Evolutionary conservation across 2,329 filamentous ascomycete species (phyloP).

Genomic region (Talaromyces sp.): DNA sequence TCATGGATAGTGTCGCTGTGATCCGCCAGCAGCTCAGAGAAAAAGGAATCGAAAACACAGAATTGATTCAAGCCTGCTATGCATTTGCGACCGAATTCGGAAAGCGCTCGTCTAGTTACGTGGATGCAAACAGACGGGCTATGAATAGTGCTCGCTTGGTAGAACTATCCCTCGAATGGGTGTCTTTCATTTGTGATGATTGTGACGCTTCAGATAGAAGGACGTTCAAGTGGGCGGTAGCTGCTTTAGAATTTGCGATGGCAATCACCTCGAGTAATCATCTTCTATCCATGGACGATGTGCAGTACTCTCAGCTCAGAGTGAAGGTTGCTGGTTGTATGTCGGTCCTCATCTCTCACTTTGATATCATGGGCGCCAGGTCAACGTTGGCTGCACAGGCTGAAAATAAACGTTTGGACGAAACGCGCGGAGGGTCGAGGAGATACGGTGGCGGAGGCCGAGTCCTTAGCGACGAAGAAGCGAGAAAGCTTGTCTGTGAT

Average conservation of each 20-base stretch:
- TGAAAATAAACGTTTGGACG: conserved; percentile 82
- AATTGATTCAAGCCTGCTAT: conserved; percentile 96
- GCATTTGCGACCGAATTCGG: conserved; percentile 99
- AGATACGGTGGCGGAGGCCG: conserved; percentile 68
- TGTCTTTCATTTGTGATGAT: conserved; percentile 96
- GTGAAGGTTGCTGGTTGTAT: conserved; percentile 94
- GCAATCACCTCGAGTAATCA: conserved; percentile 91
- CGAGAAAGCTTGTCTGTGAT: conserved; percentile 65
- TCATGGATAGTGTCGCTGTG: conserved; percentile 97
- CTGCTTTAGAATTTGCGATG: conserved; percentile 94
- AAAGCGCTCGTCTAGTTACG: conserved; percentile 86
- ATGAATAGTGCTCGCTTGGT: conserved; percentile 98
- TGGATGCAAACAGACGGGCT: conserved; percentile 89
- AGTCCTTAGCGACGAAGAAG: conserved; percentile 77
- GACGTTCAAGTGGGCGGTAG: conserved; percentile 95
- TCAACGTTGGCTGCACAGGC: conserved; percentile 90
- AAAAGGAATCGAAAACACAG: conserved; percentile 77
- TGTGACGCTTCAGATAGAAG: conserved; percentile 90
- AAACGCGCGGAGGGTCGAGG: conserved; percentile 68
- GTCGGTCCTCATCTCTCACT: conserved; percentile 94
- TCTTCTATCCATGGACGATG: conserved; percentile 82
- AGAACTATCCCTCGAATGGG: conserved; percentile 90
- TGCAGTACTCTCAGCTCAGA: conserved; percentile 77
- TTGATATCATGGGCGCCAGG: conserved; percentile 96
- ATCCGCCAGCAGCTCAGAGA: conserved; percentile 71